These are phyloP conservation scores for Pinus taeda DNA, from an alignment of 75 land plant genomes.

Conservation along the genomic window DNA sequence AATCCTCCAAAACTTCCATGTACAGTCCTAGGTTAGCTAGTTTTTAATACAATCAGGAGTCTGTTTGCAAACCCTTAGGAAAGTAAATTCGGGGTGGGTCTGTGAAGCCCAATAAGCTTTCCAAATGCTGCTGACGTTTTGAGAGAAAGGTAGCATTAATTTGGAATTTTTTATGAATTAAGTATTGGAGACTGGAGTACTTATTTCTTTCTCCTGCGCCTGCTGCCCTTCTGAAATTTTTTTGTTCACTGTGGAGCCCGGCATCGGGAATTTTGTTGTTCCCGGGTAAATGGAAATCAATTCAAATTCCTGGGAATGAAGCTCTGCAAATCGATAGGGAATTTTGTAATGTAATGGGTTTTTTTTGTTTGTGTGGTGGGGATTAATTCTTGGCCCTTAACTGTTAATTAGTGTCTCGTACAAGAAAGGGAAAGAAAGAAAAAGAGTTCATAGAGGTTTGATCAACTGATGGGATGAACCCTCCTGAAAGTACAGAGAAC, in stretches of 20 bases:
- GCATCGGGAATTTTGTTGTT: too few species aligned
- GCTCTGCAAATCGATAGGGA: neutral
- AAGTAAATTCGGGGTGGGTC: neutral
- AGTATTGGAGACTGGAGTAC: neutral
- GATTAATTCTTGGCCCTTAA: too few species aligned
- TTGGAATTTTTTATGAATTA: neutral
- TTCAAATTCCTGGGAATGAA: too few species aligned
- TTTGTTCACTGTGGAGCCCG: neutral
- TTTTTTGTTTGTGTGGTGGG: neutral
- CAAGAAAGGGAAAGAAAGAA: neutral
- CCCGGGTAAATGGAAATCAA: too few species aligned
- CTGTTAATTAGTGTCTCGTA: neutral
- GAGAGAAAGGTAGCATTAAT: neutral
- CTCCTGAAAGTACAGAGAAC: constrained; percentile 7
- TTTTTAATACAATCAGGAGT: too few species aligned
- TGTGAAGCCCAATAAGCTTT: too few species aligned
- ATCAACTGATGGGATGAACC: constrained; percentile 8
- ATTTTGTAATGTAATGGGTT: neutral
- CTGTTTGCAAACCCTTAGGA: too few species aligned
- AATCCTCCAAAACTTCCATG: too few species aligned
- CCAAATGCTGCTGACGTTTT: constrained; percentile 5
- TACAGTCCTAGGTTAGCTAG: too few species aligned
- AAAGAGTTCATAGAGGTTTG: neutral
- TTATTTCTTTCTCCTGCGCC: neutral
- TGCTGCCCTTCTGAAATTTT: neutral